These are phyloP conservation scores for Fragaria iinumae DNA, from an alignment of 306 rosid species.

Conservation along the genomic window DNA sequence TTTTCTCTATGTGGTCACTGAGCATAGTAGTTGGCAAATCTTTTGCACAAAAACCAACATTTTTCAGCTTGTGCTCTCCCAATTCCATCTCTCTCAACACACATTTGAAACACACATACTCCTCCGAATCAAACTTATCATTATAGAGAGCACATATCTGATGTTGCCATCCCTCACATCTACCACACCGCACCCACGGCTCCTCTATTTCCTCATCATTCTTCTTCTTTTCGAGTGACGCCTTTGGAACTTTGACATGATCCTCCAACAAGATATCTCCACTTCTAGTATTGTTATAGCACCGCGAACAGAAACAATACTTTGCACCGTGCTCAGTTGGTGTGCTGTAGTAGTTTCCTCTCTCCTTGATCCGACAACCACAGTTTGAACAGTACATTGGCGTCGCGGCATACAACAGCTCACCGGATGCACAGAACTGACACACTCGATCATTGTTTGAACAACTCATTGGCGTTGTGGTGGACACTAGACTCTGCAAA, in stretches of 20 bases:
- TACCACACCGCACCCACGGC: conserved; percentile 64
- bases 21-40: conserved; percentile 52
- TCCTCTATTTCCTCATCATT: conserved; percentile 40
- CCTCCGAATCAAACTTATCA: conserved; percentile 33
- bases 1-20: conserved; percentile 60
- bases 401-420: conserved; percentile 30
- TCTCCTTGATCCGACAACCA: conserved; percentile 27
- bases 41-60: conserved; percentile 38
- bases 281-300: conserved; percentile 37
- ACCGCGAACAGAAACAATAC: conserved; percentile 38
- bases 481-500: conserved; percentile 29
- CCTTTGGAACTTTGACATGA: conserved; percentile 36
- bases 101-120: conserved; percentile 53
- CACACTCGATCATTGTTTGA: conserved; percentile 29
- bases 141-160: conserved; percentile 60
- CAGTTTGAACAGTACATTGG: conserved; percentile 48
- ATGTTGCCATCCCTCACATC: conserved; percentile 66
- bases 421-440: conserved; percentile 38
- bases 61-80: conserved; percentile 25
- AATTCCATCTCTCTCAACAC: conserved; percentile 38
- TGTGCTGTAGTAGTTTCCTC: conserved; percentile 30
- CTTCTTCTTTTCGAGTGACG: conserved; percentile 28
- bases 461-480: neutral
- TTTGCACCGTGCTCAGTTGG: conserved; percentile 29
- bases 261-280: conserved; percentile 28